Conservation (phyloP, 2,329 filamentous ascomycete species). For the Monosporascus cannonballus region DNA sequence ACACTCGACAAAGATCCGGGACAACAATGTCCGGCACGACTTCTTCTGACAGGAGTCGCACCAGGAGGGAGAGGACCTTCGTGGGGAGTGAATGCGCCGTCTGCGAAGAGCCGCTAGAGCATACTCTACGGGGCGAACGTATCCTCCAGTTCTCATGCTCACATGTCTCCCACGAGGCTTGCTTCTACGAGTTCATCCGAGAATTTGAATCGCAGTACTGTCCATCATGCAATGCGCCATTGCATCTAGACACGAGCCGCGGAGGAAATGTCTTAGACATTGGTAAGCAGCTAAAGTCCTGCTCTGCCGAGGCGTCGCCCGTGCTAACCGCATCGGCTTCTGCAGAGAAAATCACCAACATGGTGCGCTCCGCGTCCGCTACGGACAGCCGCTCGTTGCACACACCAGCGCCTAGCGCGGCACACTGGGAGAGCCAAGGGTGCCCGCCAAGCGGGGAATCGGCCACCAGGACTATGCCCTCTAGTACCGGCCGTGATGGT, state of each 20-base stretch:
- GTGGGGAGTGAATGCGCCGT: slow-evolving; percentile 92
- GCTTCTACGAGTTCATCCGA: slow-evolving; percentile 97
- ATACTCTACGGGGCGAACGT: slow-evolving; percentile 87
- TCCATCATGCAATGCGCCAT: slow-evolving; percentile 84
- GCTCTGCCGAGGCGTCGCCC: not conserved
- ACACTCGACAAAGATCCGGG: slow-evolving; percentile 20
- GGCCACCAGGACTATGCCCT: slow-evolving; percentile 27
- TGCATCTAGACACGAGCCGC: slow-evolving; percentile 87
- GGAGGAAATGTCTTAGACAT: slow-evolving; percentile 90
- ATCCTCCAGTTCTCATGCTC: slow-evolving; percentile 93
- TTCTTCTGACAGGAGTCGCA: slow-evolving; percentile 70
- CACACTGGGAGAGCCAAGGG: slow-evolving; percentile 62
- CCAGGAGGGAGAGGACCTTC: slow-evolving; percentile 86
- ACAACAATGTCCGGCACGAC: slow-evolving; percentile 57
- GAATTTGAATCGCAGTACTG: slow-evolving; percentile 93
- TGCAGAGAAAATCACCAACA: slow-evolving; percentile 87
- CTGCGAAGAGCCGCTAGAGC: slow-evolving; percentile 93
- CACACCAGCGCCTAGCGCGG: slow-evolving; percentile 53
- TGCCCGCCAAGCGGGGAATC: slow-evolving; percentile 46
- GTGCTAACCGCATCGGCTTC: slow-evolving; percentile 18
- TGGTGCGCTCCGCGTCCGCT: slow-evolving; percentile 75
- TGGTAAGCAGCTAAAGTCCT: slow-evolving; percentile 45
- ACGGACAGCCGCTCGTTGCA: slow-evolving; percentile 53
- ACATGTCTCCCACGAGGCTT: slow-evolving; percentile 97
- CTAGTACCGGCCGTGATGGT: slow-evolving; percentile 30